Conservation (phyloP, 1,139 yeast species). For the Debaryomyces nepalensis region DNA sequence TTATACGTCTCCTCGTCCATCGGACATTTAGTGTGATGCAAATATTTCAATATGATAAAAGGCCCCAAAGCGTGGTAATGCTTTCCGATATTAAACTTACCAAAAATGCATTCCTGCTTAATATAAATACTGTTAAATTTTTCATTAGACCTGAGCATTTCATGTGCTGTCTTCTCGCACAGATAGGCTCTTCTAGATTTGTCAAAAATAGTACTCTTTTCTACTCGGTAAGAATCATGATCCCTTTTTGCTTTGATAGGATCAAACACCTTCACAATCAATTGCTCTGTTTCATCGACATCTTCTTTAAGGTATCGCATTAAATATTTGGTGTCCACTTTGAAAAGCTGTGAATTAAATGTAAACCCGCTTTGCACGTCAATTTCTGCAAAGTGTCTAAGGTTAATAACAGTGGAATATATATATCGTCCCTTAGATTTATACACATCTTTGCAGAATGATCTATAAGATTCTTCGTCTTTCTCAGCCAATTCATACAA, state of each 20-base stretch:
- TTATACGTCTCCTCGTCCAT: neutral
- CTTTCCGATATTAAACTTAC: neutral
- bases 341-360: neutral
- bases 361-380: slow-evolving; percentile 1
- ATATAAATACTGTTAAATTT: neutral
- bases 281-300: neutral
- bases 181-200: neutral
- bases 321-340: neutral
- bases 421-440: too few relatives aligned
- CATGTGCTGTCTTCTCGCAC: neutral
- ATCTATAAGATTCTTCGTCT: neutral
- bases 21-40: neutral
- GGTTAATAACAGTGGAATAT: neutral
- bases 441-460: too few relatives aligned
- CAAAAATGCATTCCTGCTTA: neutral
- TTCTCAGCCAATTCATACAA: neutral
- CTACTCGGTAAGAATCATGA: neutral
- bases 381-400: neutral
- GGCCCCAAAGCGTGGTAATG: slow-evolving; percentile 2
- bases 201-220: neutral
- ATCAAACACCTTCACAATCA: slow-evolving; percentile 2
- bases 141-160: neutral
- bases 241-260: neutral
- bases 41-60: neutral
- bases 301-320: neutral